Conservation (phyloP, 2,329 filamentous ascomycete genomes). For the Epichloe scottii region DNA sequence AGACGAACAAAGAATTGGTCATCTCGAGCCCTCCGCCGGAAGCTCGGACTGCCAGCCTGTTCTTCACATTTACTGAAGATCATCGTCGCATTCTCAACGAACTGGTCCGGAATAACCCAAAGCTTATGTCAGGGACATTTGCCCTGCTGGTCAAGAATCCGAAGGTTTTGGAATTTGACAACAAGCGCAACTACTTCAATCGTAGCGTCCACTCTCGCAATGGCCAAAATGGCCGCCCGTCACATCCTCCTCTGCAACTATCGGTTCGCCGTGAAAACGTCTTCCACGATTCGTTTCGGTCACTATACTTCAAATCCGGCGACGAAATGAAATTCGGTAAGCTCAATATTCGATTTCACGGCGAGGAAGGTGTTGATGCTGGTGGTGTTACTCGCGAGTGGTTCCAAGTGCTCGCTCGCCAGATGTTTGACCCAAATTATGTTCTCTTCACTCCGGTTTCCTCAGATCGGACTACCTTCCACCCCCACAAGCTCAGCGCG, state of each 20-base stretch:
- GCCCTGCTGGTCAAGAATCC: conserved; percentile 94
- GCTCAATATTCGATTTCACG: conserved; percentile 92
- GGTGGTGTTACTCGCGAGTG: conserved; percentile 96
- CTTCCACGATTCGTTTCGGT: conserved; percentile 96
- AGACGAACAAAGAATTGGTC: conserved; percentile 52
- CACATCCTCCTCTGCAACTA: conserved; percentile 64
- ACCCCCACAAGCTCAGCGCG: conserved; percentile 86
- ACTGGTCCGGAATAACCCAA: conserved; percentile 90
- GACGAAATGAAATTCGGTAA: conserved; percentile 99
- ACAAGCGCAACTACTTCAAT: conserved; percentile 98
- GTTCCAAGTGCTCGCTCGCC: conserved; percentile 94
- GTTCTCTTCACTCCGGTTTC: conserved; percentile 93
- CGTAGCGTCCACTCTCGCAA: conserved; percentile 69
- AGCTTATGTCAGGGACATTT: conserved; percentile 97
- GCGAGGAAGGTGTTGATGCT: conserved; percentile 94
- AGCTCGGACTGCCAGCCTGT: conserved; percentile 72
- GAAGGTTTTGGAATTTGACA: conserved; percentile 97
- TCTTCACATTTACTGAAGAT: conserved; percentile 96
- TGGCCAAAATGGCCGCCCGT: conserved; percentile 55
- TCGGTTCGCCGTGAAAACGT: conserved; percentile 87
- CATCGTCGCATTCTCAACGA: conserved; percentile 97
- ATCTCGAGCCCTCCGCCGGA: conserved; percentile 66
- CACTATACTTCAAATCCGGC: conserved; percentile 90
- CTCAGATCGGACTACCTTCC: conserved; percentile 95
- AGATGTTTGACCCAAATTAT: conserved; percentile 99